Base-by-base conservation (phyloP, 306 rosid genomes). In the Ormosia semicastrata region DNA sequence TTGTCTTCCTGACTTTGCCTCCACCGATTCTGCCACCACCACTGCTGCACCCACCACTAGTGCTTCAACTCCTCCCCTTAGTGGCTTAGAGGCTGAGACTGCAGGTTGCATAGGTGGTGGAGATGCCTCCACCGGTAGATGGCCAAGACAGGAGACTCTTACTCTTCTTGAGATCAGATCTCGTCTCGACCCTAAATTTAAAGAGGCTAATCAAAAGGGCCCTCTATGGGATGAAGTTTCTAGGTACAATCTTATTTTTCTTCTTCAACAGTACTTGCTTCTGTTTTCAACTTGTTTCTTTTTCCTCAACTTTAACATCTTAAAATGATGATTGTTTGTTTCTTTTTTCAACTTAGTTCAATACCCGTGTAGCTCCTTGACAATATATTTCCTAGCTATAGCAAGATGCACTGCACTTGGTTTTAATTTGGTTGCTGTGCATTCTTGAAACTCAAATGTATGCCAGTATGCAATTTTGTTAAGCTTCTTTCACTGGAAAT, bases 201-300 rank as follows among this genome's bases (percentile, higher is more conserved):
- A 94, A 85, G 98, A 96, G 73, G 98, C 98, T 40, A 96, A 90
- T 83, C 98, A 96, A 44, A 96, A 96, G 68, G 99, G 98, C 3
- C 99, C 99, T 50, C 89, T 96, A 2, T 96, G 99, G 99, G 98
- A 92, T 79, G 98, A 96, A 69, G 94, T 96, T 65, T 96, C 99
- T 49, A 94, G 99, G 99, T 96, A 88, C 77, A 4, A 34, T 10
- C 30, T 50, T 32, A 9, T 33, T 4, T n/a, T 74, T 50, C 57
- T 53, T 75, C 72, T 34, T 32, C 11, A 17, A 40, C 52, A 53
- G 34, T 54, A 2, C 29, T 10, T 11, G 39, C 37, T 37, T 54
- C 14, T 39, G 33, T 43, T 53, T 56, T 73, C 75, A 59, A 60
- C 44, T 54, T 8, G 1, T 34, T 36, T 43, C 4, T 73, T 40